phyloP scores from a whole-genome alignment of 495 filamentous ascomycete species.

The Tetracladium setigerum region DNA sequence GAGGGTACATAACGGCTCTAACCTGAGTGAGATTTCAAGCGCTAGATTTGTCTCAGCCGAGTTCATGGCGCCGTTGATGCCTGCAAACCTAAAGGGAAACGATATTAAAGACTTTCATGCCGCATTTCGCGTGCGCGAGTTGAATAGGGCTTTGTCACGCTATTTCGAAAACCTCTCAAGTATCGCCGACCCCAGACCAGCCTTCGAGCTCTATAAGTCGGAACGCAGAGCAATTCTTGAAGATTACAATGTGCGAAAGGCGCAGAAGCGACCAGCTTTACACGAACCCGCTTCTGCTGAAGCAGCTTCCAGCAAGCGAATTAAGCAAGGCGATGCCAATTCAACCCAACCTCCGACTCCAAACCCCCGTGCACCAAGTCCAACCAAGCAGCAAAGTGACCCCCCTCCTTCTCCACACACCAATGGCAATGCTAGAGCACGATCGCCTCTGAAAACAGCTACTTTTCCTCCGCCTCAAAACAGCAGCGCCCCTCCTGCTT shows the following conservation, averaged over 20 bases:
- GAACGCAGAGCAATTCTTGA: constrained; percentile 12
- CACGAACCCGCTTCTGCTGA: not conserved
- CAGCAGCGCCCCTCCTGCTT: not conserved
- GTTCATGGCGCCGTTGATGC: constrained; percentile 8
- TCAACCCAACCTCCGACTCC: too few species aligned
- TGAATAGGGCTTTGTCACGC: constrained; percentile 18
- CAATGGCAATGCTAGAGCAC: too few species aligned
- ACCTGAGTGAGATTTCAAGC: too few species aligned
- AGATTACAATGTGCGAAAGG: not conserved
- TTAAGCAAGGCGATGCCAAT: too few species aligned
- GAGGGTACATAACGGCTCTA: too few species aligned
- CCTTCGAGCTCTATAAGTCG: constrained; percentile 10
- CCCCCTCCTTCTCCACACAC: not conserved
- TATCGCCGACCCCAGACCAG: constrained; percentile 7
- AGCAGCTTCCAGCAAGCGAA: too few species aligned
- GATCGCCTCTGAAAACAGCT: not conserved
- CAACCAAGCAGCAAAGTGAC: too few species aligned
- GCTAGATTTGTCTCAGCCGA: constrained; percentile 4
- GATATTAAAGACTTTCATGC: constrained; percentile 13
- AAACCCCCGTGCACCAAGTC: too few species aligned
- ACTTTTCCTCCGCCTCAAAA: not conserved
- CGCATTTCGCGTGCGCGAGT: constrained; percentile 16
- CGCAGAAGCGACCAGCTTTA: not conserved
- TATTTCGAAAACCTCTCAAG: constrained; percentile 1
- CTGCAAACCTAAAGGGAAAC: constrained; percentile 10